phyloP scores from a whole-genome alignment of 2,329 filamentous ascomycete species.

The Onygenales sp. region DNA sequence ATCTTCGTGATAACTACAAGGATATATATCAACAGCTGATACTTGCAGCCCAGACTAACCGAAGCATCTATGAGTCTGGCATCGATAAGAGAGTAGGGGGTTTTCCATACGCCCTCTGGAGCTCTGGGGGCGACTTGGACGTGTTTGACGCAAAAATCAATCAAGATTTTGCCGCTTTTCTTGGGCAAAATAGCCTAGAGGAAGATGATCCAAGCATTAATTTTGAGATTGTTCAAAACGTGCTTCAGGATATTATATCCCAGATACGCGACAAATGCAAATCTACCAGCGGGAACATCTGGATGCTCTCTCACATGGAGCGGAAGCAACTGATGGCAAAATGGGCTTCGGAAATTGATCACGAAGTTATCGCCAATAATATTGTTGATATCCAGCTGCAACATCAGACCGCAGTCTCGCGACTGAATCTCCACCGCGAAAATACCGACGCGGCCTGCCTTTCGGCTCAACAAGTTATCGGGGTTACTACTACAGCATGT shows the following conservation, averaged over 20 bases:
- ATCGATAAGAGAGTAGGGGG: constrained; percentile 1
- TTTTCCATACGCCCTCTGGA: constrained; percentile 7
- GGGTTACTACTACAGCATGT: constrained; percentile 22
- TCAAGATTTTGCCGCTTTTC: background rate
- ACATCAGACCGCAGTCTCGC: constrained; percentile 10
- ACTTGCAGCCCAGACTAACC: background rate
- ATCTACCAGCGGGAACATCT: constrained; percentile 7
- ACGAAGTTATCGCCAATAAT: constrained; percentile 7
- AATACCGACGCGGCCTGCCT: constrained; percentile 15
- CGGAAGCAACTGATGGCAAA: constrained; percentile 9
- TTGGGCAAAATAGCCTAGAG: constrained; percentile 1
- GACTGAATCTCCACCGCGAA: constrained; percentile 1
- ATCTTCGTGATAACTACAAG: constrained; percentile 2
- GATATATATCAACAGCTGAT: constrained; percentile 3
- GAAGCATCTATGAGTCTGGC: background rate
- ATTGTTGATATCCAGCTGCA: constrained; percentile 15
- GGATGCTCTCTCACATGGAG: constrained; percentile 10
- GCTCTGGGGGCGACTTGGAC: constrained; percentile 1
- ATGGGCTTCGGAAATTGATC: constrained; percentile 13
- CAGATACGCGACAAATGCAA: background rate
- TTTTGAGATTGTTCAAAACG: background rate
- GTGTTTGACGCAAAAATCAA: background rate
- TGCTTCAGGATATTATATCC: background rate
- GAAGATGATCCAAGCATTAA: background rate
- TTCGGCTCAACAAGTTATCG: constrained; percentile 17